Evolutionary conservation across 495 filamentous ascomycete genomes (phyloP).

Genomic region (Podospora pseudoanserina): DNA sequence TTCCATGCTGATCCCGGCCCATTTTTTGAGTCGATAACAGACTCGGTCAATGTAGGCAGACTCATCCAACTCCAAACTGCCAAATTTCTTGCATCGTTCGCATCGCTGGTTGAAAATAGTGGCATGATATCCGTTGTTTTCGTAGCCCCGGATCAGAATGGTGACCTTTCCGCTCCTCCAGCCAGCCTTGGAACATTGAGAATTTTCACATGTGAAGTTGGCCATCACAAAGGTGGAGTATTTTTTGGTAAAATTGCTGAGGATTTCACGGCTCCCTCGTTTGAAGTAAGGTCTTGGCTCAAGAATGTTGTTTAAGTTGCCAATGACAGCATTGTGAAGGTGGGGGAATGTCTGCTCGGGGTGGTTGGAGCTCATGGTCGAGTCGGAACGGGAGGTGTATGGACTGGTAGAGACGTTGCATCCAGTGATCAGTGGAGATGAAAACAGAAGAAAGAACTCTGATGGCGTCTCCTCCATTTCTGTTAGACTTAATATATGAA

Average conservation of each 20-base stretch:
- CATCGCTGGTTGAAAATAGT: conserved; percentile 32
- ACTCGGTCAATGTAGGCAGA: conserved; percentile 31
- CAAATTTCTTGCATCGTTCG: conserved; percentile 23
- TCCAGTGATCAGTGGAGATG: background rate
- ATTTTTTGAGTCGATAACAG: conserved; percentile 30
- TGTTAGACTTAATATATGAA: no score
- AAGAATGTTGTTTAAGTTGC: background rate
- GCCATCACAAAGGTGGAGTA: conserved; percentile 31
- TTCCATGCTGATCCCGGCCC: conserved; percentile 24
- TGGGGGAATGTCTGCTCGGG: background rate
- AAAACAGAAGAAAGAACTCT: background rate
- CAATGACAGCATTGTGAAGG: background rate
- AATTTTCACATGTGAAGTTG: conserved; percentile 25
- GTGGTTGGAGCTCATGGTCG: background rate
- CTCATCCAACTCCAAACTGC: conserved; percentile 24
- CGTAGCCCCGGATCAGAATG: conserved; percentile 26
- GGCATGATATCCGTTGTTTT: conserved; percentile 29
- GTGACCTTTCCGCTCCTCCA: conserved; percentile 32
- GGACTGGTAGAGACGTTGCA: background rate
- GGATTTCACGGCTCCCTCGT: background rate
- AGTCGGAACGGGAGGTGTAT: no score
- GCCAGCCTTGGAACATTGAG: conserved; percentile 18
- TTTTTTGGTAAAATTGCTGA: background rate
- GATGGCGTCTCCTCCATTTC: no score
- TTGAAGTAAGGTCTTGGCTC: background rate